Evolutionary conservation across 2,329 filamentous ascomycete species (phyloP).

Genomic region (Fusarium subglutinans): DNA sequence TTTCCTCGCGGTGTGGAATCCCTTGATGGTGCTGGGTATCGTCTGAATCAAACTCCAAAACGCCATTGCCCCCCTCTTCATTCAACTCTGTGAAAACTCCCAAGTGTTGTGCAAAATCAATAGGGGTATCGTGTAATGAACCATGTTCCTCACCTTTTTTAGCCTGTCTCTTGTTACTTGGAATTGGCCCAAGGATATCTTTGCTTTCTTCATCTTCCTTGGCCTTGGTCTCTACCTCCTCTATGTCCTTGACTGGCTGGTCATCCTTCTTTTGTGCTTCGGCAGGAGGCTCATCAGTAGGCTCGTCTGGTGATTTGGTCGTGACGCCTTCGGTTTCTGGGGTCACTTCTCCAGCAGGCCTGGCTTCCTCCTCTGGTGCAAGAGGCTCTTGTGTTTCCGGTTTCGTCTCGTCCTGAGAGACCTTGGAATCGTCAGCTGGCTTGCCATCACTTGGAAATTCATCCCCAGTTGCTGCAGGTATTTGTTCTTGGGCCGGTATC

Average conservation of each 20-base stretch:
- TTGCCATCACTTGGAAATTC: slow-evolving; percentile 36
- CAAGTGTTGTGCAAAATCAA: slow-evolving; percentile 47
- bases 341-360: slow-evolving; percentile 26
- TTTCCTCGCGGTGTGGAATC: slow-evolving; percentile 30
- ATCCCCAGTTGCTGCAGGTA: slow-evolving; percentile 19
- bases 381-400: slow-evolving; percentile 22
- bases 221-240: slow-evolving; percentile 32
- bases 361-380: slow-evolving; percentile 23
- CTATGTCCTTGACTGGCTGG: slow-evolving; percentile 3
- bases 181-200: slow-evolving; percentile 52
- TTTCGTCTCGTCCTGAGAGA: slow-evolving; percentile 27
- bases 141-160: slow-evolving; percentile 57
- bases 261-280: slow-evolving; percentile 33
- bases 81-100: slow-evolving; percentile 42
- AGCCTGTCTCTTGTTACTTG: slow-evolving; percentile 47
- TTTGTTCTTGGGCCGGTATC: slow-evolving; percentile 9
- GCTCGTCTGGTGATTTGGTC: slow-evolving; percentile 22
- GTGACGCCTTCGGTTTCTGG: slow-evolving; percentile 30
- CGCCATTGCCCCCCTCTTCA: slow-evolving; percentile 39
- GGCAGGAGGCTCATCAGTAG: slow-evolving; percentile 26
- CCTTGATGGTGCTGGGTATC: slow-evolving; percentile 39
- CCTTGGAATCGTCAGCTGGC: slow-evolving; percentile 32
- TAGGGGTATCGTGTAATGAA: slow-evolving; percentile 51
- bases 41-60: slow-evolving; percentile 44
- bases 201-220: slow-evolving; percentile 50